These are phyloP conservation scores for Cutaneotrichosporon arboriforme DNA, from an alignment of 1,284 basidiomycete species.

Conservation along the genomic window DNA sequence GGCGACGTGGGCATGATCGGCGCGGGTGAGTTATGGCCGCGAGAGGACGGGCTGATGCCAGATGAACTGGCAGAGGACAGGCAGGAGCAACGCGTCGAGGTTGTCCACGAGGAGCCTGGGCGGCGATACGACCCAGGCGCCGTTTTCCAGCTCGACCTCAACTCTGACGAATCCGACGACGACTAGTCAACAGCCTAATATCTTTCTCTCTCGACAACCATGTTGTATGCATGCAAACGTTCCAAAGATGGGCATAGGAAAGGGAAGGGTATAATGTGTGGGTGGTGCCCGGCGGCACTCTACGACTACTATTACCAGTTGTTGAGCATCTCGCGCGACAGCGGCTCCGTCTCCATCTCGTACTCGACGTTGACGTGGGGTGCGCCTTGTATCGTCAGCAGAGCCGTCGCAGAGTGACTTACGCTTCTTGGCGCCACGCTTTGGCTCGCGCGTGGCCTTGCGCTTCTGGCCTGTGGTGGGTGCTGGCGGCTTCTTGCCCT, in stretches of 20 bases:
- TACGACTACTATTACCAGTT: conserved; percentile 49
- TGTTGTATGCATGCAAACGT: conserved; percentile 23
- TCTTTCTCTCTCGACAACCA: conserved; percentile 9
- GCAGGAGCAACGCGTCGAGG: conserved; percentile 6
- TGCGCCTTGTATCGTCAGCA: conserved; percentile 46
- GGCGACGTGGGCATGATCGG: conserved; percentile 33
- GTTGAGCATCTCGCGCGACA: conserved; percentile 50
- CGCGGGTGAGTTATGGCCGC: conserved; percentile 24
- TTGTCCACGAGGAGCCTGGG: conserved; percentile 30
- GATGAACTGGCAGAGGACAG: conserved; percentile 5
- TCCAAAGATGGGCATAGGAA: conserved; percentile 1
- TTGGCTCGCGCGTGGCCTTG: conserved; percentile 53
- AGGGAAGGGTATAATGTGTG: neutral
- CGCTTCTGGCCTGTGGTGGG: conserved; percentile 38
- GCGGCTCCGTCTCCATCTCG: conserved; percentile 80
- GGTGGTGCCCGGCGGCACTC: neutral
- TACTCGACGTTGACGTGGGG: conserved; percentile 84
- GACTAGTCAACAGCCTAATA: conserved; percentile 10
- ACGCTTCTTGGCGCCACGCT: conserved; percentile 51
- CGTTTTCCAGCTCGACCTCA: conserved; percentile 38
- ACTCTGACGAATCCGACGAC: conserved; percentile 33
- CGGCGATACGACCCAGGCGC: conserved; percentile 36
- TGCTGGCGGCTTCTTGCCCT: conserved; percentile 14
- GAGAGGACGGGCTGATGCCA: conserved; percentile 1
- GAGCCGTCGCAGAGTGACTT: conserved; percentile 3